Base-by-base conservation (phyloP, 1,284 basidiomycete genomes). In the Singerocomus rubriflavus region DNA sequence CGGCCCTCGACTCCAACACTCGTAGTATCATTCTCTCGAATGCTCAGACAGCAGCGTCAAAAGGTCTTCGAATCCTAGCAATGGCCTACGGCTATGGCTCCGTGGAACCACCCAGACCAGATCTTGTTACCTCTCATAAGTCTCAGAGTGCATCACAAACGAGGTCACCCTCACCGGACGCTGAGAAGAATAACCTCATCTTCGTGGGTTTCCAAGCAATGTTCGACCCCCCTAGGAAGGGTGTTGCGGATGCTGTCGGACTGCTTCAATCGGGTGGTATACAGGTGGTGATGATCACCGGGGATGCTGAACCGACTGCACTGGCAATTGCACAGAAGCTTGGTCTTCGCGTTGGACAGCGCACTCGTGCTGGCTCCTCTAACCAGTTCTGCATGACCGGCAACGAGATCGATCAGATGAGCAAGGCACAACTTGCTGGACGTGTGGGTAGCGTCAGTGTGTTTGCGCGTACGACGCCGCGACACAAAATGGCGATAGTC, bases 231-330 rank as follows among this genome's bases (percentile, higher is more conserved):
- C 96, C 96, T 0, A 77, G 96, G 39, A 87, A 88, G 57, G 95
- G 94, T 25, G 94, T 98, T n/a, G 85, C 86, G 2, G 89, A 93
- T 59, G 87, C 95, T 9, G 88, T 98, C 54, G 77, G 77, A 29
- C 72, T 88, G 25, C 74, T 98, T 26, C 90, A 93, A 62, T 73
- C 77, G 14, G 93, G 90, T 14, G 92, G 95, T 7, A 89, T 99
- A 33, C 93, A 96, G 63, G 86, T 98, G 12, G 88, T 98, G 37
- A 98, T 99, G 95, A 98, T 98, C 67, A 98, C 96, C 0, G 96
- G 96, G 13, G 96, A 98, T 64, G 86, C 93, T 21, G 91, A 95
- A 69, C 78, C 87, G 51, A 99, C 96, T 0, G 96, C 96, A 2
- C 64, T 93, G 10, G 85, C 92, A 16, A 97, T 98, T 54, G 95